Percentiles rank a stretch among this genome's conserved stretches.
These are phyloP conservation scores for Colletotrichum orchidophilum DNA, from an alignment of 2,329 filamentous ascomycete genomes.

Conservation along the genomic window DNA sequence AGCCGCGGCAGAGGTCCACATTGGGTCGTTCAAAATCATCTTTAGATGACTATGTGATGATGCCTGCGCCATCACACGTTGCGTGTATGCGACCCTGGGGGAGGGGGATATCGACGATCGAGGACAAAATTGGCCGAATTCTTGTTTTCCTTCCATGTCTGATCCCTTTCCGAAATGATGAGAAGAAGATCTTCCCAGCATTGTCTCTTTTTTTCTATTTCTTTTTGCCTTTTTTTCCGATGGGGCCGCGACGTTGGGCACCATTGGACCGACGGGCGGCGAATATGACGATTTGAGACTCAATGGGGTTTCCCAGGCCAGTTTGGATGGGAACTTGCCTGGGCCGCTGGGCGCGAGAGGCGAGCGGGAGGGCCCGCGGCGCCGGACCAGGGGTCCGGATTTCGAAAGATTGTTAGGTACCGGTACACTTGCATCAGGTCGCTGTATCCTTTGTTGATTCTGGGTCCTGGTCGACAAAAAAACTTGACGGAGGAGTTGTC, in stretches of 20 bases:
- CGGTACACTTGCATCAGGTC: background rate
- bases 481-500: background rate
- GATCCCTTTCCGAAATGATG: background rate
- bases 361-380: slow-evolving; percentile 26
- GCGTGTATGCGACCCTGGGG: background rate
- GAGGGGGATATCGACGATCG: background rate
- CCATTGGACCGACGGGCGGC: background rate
- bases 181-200: background rate
- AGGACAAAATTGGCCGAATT: background rate
- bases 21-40: background rate
- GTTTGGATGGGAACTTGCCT: background rate
- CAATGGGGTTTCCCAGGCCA: background rate
- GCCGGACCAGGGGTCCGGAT: slow-evolving; percentile 2
- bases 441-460: background rate
- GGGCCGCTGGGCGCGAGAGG: too few species aligned
- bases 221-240: too few species aligned
- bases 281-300: background rate
- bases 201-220: background rate
- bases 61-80: background rate
- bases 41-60: background rate
- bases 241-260: background rate
- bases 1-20: slow-evolving; percentile 6
- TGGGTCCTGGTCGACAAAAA: too few species aligned
- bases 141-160: background rate
- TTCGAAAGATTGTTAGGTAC: background rate